Evolutionary conservation across 148 eudicot species (phyloP).

Genomic region (Heliamphora exappendiculata): DNA sequence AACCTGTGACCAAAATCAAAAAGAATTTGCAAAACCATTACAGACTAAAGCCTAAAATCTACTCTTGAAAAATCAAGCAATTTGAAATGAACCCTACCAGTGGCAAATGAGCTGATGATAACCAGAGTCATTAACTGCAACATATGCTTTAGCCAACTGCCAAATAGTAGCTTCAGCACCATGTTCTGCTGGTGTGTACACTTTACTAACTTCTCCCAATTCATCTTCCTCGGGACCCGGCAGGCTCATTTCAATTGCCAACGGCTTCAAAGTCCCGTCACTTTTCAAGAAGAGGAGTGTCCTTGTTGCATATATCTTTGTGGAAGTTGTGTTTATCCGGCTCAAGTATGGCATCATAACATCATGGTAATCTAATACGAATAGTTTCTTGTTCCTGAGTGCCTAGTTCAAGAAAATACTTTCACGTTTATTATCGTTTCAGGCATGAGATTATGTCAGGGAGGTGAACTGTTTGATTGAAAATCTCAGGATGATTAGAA

Average conservation of each 20-base stretch:
- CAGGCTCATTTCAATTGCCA: conserved; percentile 68
- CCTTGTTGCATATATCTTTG: conserved; percentile 65
- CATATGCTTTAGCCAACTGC: conserved; percentile 88
- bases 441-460: background rate
- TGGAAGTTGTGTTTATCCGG: conserved; percentile 49
- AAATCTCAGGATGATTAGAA: background rate
- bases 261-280: conserved; percentile 66
- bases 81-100: conserved; percentile 46
- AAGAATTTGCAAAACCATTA: background rate
- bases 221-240: conserved; percentile 56
- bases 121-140: conserved; percentile 68
- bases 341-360: conserved; percentile 55
- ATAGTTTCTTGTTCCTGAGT: conserved; percentile 43
- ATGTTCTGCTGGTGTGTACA: conserved; percentile 52
- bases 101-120: conserved; percentile 75
- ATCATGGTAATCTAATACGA: conserved; percentile 73
- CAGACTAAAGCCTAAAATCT: background rate
- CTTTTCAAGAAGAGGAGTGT: conserved; percentile 58
- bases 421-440: background rate
- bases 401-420: conserved; percentile 30
- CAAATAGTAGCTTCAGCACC: conserved; percentile 59
- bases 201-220: conserved; percentile 43
- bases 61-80: background rate
- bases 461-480: background rate
- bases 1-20: conserved; percentile 33